A percentile compares a stretch with the other conserved stretches of the same genome.
These are phyloP conservation scores for Penicillium silybi DNA, from an alignment of 495 filamentous ascomycete genomes.

Conservation along the genomic window DNA sequence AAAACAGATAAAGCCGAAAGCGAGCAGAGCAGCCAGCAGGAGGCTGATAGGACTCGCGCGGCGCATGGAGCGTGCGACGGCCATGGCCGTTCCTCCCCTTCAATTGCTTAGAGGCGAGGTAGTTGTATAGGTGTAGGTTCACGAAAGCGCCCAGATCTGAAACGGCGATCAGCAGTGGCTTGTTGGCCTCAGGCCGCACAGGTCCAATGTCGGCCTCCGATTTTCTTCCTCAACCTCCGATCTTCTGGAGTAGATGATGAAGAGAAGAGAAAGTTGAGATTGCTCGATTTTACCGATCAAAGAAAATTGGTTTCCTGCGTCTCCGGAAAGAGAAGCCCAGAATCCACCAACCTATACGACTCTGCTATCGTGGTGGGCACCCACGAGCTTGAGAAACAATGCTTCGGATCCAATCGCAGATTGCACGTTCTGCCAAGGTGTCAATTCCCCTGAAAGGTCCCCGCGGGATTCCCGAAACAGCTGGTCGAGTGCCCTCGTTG, in stretches of 20 bases:
- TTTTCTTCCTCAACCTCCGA: background rate
- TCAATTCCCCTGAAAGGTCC: background rate
- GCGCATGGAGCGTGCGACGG: constrained; percentile 56
- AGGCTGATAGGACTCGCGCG: constrained; percentile 65
- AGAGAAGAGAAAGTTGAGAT: background rate
- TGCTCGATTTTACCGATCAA: background rate
- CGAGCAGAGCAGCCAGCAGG: constrained; percentile 55
- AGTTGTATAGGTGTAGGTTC: constrained; percentile 12
- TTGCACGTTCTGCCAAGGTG: background rate
- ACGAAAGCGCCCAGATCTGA: constrained; percentile 4
- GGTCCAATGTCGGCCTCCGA: background rate
- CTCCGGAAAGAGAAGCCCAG: constrained; percentile 13
- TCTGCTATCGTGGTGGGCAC: background rate
- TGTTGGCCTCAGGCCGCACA: constrained; percentile 18
- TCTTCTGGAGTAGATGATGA: background rate
- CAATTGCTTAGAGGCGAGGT: constrained; percentile 1
- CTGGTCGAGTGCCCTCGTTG: constrained; percentile 1
- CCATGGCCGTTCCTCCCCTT: constrained; percentile 36
- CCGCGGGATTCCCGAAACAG: constrained; percentile 17
- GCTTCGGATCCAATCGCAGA: background rate
- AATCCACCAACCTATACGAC: background rate
- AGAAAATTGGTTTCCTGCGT: background rate
- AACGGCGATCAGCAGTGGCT: constrained; percentile 7
- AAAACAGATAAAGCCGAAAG: constrained; percentile 63
- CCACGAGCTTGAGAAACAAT: background rate